A percentile compares a stretch with the other conserved stretches of the same genome.
These are phyloP conservation scores for Cenchrus purpureus DNA, from an alignment of 176 grass and related monocot species.

Conservation along the genomic window DNA sequence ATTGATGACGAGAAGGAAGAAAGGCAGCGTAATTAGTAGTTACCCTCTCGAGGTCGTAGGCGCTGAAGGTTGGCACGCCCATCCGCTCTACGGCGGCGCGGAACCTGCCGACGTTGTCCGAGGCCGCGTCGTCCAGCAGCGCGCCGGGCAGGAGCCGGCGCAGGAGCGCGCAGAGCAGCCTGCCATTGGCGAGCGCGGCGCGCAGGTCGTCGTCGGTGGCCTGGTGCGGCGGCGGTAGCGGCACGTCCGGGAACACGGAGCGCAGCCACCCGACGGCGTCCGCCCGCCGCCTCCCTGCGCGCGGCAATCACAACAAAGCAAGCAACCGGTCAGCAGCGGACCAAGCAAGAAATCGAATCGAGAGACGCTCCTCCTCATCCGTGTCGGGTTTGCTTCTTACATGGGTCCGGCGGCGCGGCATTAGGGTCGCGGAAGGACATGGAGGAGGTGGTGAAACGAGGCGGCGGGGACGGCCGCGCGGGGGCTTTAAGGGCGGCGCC, in stretches of 20 bases:
- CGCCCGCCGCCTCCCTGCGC: constrained; percentile 53
- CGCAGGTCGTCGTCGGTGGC: constrained; percentile 58
- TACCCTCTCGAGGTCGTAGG: constrained; percentile 60
- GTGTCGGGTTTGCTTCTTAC: too few relatives aligned
- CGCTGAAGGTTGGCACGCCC: constrained; percentile 54
- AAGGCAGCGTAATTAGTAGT: background rate
- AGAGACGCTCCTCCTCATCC: too few relatives aligned
- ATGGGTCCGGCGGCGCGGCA: constrained; percentile 42
- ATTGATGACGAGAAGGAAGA: background rate
- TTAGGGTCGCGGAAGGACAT: constrained; percentile 45
- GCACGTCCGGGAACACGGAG: constrained; percentile 46
- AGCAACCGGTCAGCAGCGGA: background rate
- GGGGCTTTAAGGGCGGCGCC: constrained; percentile 31
- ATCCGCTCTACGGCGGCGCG: constrained; percentile 52
- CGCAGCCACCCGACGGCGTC: constrained; percentile 56
- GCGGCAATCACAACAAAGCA: background rate
- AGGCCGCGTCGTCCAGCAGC: constrained; percentile 45
- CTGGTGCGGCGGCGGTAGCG: constrained; percentile 31
- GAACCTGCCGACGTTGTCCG: constrained; percentile 59
- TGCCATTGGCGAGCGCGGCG: constrained; percentile 40
- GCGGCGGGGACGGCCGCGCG: constrained; percentile 27
- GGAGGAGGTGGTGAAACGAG: constrained; percentile 32
- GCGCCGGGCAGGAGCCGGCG: constrained; percentile 54
- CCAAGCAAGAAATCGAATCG: too few relatives aligned
- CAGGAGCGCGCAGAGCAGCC: constrained; percentile 61